Percentiles rank a stretch among this genome's conserved stretches.
Evolutionary conservation across 495 filamentous ascomycete species (phyloP).

Genomic region (Oleoguttula mirabilis): DNA sequence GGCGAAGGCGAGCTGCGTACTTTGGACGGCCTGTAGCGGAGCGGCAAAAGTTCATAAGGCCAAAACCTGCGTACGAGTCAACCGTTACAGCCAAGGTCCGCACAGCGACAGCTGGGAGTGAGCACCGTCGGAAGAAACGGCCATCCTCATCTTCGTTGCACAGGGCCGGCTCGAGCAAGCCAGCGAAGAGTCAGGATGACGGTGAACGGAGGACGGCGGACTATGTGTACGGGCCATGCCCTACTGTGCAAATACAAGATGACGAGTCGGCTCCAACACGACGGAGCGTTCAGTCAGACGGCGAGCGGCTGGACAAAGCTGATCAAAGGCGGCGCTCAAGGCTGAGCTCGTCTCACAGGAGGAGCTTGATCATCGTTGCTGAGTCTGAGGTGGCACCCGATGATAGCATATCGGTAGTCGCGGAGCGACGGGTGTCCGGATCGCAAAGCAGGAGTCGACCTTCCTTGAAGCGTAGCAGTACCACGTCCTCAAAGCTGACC

Average conservation of each 20-base stretch:
- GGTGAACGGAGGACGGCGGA: not conserved
- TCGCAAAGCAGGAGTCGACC: not conserved
- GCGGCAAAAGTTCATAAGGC: constrained; percentile 9
- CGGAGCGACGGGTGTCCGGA: constrained; percentile 2
- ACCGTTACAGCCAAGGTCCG: no score
- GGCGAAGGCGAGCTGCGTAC: constrained; percentile 9
- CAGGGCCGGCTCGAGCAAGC: not conserved
- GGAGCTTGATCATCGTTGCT: not conserved
- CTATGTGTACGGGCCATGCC: constrained; percentile 5
- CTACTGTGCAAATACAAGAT: no score
- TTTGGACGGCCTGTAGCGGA: constrained; percentile 6
- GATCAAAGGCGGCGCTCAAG: not conserved
- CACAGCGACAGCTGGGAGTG: no score
- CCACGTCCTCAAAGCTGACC: constrained; percentile 3
- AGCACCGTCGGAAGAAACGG: no score
- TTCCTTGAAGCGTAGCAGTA: constrained; percentile 4
- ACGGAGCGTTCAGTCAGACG: no score
- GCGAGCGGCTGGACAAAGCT: not conserved
- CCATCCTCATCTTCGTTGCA: no score
- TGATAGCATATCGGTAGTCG: constrained; percentile 13
- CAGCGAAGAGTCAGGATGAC: not conserved
- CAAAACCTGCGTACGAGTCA: not conserved
- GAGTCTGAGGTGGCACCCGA: constrained; percentile 8
- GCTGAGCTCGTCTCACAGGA: not conserved
- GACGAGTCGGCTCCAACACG: no score